Evolutionary conservation across 352 stramenopile genomes (phyloP).

Genomic region (Pythium chondricola): DNA sequence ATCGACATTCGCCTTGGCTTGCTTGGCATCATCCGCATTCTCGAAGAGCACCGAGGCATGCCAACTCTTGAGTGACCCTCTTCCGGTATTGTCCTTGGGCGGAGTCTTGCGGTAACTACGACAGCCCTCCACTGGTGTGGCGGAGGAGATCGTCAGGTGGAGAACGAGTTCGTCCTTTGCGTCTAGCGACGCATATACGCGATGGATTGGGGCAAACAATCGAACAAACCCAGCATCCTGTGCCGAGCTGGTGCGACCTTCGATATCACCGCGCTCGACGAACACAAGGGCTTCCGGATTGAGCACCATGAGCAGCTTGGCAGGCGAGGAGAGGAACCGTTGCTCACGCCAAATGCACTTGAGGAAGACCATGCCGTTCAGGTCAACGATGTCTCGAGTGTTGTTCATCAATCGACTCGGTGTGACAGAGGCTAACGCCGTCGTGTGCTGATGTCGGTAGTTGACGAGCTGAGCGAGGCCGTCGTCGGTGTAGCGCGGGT

Average conservation of each 20-base stretch:
- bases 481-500: conserved; percentile 37
- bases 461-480: conserved; percentile 42
- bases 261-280: conserved; percentile 35
- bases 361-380: conserved; percentile 56
- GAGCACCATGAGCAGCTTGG: conserved; percentile 56
- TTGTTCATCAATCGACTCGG: conserved; percentile 10
- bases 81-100: conserved; percentile 21
- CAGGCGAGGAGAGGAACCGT: conserved; percentile 56
- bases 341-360: conserved; percentile 75
- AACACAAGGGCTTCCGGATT: conserved; percentile 72
- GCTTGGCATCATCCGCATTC: conserved; percentile 47
- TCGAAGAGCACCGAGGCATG: conserved; percentile 62
- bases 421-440: conserved; percentile 24
- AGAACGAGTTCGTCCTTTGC: conserved; percentile 65
- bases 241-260: conserved; percentile 5
- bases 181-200: conserved; percentile 63
- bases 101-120: conserved; percentile 45
- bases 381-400: conserved; percentile 21
- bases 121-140: conserved; percentile 45
- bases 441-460: conserved; percentile 57
- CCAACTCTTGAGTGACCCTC: conserved; percentile 35
- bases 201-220: conserved; percentile 66
- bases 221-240: conserved; percentile 37
- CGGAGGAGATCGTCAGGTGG: conserved; percentile 58
- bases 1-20: conserved; percentile 67